Evolutionary conservation across 1,284 basidiomycete species (phyloP).

Genomic region (Microbotryum saponariae): DNA sequence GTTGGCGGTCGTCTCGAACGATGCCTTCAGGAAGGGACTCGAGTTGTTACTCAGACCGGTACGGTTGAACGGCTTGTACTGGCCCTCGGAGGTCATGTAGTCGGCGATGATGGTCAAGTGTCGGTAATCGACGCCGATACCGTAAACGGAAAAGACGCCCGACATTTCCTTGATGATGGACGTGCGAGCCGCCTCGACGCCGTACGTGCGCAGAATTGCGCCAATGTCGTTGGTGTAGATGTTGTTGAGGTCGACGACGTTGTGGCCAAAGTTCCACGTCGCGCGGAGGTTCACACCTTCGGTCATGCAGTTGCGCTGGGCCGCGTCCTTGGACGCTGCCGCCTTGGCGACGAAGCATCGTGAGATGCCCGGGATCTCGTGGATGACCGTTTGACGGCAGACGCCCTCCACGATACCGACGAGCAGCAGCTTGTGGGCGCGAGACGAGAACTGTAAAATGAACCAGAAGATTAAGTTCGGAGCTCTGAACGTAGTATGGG

Average conservation of each 20-base stretch:
- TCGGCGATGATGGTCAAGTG: constrained; percentile 97
- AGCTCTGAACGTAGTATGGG: background rate
- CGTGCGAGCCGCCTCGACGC: constrained; percentile 45
- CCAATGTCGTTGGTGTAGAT: constrained; percentile 95
- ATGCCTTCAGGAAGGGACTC: constrained; percentile 91
- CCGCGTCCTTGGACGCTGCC: constrained; percentile 43
- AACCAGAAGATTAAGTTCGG: constrained; percentile 51
- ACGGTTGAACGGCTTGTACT: constrained; percentile 95
- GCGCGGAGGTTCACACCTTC: constrained; percentile 87
- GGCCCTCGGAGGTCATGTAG: constrained; percentile 98
- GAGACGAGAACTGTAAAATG: constrained; percentile 48
- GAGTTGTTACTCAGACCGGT: constrained; percentile 85
- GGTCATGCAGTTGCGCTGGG: constrained; percentile 45
- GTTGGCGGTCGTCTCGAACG: constrained; percentile 92
- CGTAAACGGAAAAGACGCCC: constrained; percentile 92
- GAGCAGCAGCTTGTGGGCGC: constrained; percentile 76
- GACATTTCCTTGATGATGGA: constrained; percentile 63
- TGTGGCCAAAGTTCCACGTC: constrained; percentile 77
- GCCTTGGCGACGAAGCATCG: constrained; percentile 65
- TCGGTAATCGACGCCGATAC: constrained; percentile 88
- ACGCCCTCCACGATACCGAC: constrained; percentile 83
- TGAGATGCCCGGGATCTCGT: constrained; percentile 76
- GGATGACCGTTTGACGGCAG: constrained; percentile 72
- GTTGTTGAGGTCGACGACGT: constrained; percentile 71
- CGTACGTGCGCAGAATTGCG: constrained; percentile 79